Evolutionary conservation across 495 filamentous ascomycete genomes (phyloP), one percentile per base, ranked within the genome.

Genomic region (Aspergillus olivimuriae): DNA sequence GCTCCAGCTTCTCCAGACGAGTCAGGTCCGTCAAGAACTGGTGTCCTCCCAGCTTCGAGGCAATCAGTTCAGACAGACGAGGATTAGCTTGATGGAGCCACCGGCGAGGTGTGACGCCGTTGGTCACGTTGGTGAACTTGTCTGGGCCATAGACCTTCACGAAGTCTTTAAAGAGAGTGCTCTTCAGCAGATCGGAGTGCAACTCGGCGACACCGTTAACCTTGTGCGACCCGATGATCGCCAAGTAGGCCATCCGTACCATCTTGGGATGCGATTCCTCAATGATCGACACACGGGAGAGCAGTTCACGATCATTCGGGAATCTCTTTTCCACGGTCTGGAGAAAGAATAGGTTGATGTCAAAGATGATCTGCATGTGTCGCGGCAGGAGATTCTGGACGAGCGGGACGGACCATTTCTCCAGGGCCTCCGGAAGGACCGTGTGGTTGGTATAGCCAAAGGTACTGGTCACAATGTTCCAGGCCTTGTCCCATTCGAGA

Each of bases 111-210:
- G 92, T 98, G 59, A 98, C 89, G 28, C 92, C 92, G 59, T 98
- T 98, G 34, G 92, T 98, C 45, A 98, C 91, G 51, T 98, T 98
- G 28, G 86, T 95, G 68, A 98, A 98, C 58, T 94, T 94, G 72
- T 98, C 92, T 0, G 85, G 82, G 3, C 92, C 92, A 57, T 90
- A 97, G 45, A 98, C 84, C 30, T 73, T 73, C 31, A 98, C 91
- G 57, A 98, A 98, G 66, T 97, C 94, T 66, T 89, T 97, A 80
- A 98, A 97, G 47, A 98, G 89, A n/a, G 92, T 98, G 3, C 89
- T 90, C 69, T 88, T 87, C 68, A 98, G 89, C 17, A 98, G 75
- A 57, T 98, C 92, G 4, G 92, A 98, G 65, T 98, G 92, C 42
- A 98, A 70, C 65, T 97, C 92, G 17, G 92, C 92, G 20, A 98